Base-by-base conservation (phyloP, 129 eudicot genomes). In the Flaveria ramosissima region DNA sequence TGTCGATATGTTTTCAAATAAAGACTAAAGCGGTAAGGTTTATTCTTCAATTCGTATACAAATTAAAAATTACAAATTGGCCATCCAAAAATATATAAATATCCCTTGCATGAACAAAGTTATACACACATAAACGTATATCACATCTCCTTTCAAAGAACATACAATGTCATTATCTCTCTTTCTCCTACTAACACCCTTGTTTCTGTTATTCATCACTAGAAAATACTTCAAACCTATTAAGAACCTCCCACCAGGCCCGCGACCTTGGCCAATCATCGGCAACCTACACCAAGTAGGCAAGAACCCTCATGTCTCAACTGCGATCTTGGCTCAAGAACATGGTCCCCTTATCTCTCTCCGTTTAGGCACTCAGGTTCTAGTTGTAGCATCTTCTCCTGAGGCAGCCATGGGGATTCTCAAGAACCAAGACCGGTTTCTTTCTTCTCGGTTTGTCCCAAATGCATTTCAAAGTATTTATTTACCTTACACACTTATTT, bases 231-330 rank as follows among this genome's bases (percentile, higher is more conserved):
- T 52, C 63, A 57, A 32, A 41, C 30, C 27, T 16, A 1, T 0
- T 50, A 50, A 50, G 24, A 65, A 63, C 14, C 78, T 76, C 48
- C 85, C 81, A 46, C 85, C 81, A 48, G 81, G 81, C 2, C 81
- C 85, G 36, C 45, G 27, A 1, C 81, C 78, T 36, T 81, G 77
- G 77, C 81, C 78, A 2, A 56, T 81, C 26, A 32, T 81, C 52
- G 84, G 84, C 60, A 81, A 81, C 41, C 53, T 81, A 27, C 80
- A 67, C 68, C 84, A 81, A 50, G 68, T 81, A 16, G 75, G 76
- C 26, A 7, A 45, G 20, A 55, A 62, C 27, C 85, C 81, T 59
- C 81, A 81, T 50, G 61, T 75, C 26, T 42, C 77, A 32, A 63
- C 78, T 17, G 69, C 78, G 21, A 36, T 32, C 21, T 59, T 81